Percentiles rank a stretch among this genome's conserved stretches.
Conservation (phyloP, 495 filamentous ascomycete genomes). For the Aeminium ludgeri region DNA sequence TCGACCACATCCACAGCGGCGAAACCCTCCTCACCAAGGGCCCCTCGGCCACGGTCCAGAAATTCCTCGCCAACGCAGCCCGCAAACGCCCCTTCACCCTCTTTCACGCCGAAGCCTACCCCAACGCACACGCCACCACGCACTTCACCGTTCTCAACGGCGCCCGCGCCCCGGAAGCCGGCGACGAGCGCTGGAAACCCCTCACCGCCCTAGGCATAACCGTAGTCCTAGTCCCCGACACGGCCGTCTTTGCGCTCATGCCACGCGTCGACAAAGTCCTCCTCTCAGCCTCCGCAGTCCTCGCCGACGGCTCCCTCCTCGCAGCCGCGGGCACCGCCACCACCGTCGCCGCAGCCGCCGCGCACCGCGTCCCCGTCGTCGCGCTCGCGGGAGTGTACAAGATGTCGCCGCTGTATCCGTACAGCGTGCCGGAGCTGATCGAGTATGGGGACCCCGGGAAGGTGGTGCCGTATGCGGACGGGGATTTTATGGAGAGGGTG, state of each 20-base stretch:
- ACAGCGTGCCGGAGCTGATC: conserved; percentile 56
- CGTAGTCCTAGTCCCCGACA: conserved; percentile 66
- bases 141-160: conserved; percentile 42
- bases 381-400: conserved; percentile 78
- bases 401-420: conserved; percentile 73
- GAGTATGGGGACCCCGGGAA: conserved; percentile 66
- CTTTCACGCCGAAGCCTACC: conserved; percentile 56
- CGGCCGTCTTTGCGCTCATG: conserved; percentile 79
- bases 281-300: conserved; percentile 65
- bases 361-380: conserved; percentile 64
- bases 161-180: conserved; percentile 24
- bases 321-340: conserved; percentile 61
- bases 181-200: conserved; percentile 50
- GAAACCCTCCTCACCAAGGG: conserved; percentile 77
- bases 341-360: conserved; percentile 66
- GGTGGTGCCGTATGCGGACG: conserved; percentile 57
- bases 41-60: conserved; percentile 65
- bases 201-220: conserved; percentile 60
- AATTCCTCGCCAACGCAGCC: conserved; percentile 70
- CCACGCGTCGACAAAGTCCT: conserved; percentile 88
- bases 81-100: conserved; percentile 76
- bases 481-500: conserved; percentile 53
- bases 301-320: conserved; percentile 69
- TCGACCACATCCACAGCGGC: conserved; percentile 78
- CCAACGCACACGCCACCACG: conserved; percentile 46